A percentile compares a stretch with the other conserved stretches of the same genome.
phyloP scores from a whole-genome alignment of 257 asterid genomes.

The Coffea eugenioides region DNA sequence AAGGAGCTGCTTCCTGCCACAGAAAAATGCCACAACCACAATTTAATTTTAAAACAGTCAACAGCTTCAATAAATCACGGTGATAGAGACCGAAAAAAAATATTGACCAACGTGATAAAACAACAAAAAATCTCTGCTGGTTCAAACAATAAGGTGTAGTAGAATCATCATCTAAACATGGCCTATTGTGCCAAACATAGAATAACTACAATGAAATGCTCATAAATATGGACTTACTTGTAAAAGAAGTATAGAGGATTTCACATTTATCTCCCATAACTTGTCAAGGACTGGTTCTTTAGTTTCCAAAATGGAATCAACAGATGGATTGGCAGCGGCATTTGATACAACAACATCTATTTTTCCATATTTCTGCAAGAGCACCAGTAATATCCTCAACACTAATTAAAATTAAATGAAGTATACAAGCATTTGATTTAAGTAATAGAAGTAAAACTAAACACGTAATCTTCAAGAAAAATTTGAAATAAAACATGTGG shows the following conservation, averaged over 20 bases:
- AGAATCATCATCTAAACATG: not conserved
- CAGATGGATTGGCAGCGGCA: constrained; percentile 92
- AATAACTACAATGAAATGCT: not conserved
- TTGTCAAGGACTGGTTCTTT: constrained; percentile 84
- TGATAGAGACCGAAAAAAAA: not conserved
- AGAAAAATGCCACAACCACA: not conserved
- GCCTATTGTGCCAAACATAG: not conserved
- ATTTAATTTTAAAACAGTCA: not conserved
- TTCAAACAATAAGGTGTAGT: not conserved
- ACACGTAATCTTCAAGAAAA: not conserved
- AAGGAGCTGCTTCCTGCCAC: constrained; percentile 71
- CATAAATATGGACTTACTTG: constrained; percentile 52
- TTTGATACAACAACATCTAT: constrained; percentile 77
- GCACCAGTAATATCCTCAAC: not conserved
- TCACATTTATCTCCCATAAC: constrained; percentile 91
- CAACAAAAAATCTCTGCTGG: not conserved
- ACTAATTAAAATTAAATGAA: not conserved
- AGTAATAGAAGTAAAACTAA: not conserved
- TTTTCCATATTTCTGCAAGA: constrained; percentile 72
- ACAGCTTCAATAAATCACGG: not conserved
- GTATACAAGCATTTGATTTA: not conserved
- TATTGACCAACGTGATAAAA: not conserved
- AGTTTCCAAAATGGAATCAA: constrained; percentile 60
- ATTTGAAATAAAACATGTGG: not conserved
- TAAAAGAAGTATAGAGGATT: constrained; percentile 66